Evolutionary conservation across 2,329 filamentous ascomycete species (phyloP).

Genomic region (Colletotrichum graminicola): DNA sequence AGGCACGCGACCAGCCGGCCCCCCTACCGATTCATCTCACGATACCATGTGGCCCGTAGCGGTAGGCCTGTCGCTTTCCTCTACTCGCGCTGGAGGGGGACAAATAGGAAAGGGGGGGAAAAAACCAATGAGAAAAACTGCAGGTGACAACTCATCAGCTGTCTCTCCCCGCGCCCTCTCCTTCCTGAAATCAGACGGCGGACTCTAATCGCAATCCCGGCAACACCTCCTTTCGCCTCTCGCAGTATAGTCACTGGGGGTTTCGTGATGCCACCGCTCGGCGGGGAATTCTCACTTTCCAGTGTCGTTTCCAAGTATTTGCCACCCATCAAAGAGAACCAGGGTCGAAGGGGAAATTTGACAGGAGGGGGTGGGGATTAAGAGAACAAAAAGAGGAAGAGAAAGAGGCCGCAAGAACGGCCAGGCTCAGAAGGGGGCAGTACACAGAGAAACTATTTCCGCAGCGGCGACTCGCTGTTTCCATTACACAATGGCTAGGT

Average conservation of each 20-base stretch:
- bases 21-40: conserved; percentile 21
- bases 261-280: conserved; percentile 27
- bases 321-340: background rate
- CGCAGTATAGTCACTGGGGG: background rate
- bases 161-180: background rate
- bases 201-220: background rate
- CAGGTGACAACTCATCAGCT: conserved; percentile 13
- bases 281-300: background rate
- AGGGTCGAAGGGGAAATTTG: background rate
- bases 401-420: conserved; percentile 45
- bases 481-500: conserved; percentile 39
- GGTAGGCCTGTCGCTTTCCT: conserved; percentile 13
- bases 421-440: conserved; percentile 36
- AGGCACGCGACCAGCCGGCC: conserved; percentile 35
- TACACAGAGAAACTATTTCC: conserved; percentile 14
- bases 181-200: background rate
- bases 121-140: background rate
- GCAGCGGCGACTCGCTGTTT: conserved; percentile 35
- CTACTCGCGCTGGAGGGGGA: background rate
- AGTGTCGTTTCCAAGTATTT: background rate
- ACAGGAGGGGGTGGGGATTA: background rate
- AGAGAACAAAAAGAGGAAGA: background rate
- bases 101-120: too few relatives aligned
- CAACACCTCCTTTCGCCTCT: background rate
- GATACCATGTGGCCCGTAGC: conserved; percentile 27